These are phyloP conservation scores for Mycena haematopus DNA, from an alignment of 768 basidiomycete species.

Conservation along the genomic window DNA sequence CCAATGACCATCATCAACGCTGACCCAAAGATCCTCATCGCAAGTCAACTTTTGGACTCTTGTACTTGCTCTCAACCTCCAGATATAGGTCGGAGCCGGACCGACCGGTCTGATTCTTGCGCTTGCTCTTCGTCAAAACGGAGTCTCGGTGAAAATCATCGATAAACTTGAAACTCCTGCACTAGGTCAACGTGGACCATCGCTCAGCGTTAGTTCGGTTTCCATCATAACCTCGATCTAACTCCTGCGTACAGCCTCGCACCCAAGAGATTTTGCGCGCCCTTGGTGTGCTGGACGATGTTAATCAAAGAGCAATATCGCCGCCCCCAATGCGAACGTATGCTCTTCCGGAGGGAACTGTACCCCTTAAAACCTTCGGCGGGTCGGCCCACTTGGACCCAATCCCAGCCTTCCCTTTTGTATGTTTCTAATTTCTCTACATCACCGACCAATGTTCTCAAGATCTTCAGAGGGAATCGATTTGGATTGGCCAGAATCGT, in stretches of 20 bases:
- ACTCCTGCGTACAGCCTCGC: constrained; percentile 27
- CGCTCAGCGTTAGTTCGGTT: constrained; percentile 5
- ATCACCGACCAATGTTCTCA: background rate
- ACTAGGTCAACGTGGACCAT: constrained; percentile 29
- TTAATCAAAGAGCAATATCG: constrained; percentile 9
- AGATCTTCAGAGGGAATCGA: constrained; percentile 12
- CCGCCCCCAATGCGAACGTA: constrained; percentile 20
- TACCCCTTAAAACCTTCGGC: constrained; percentile 8
- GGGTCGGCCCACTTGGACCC: constrained; percentile 19
- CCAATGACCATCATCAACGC: constrained; percentile 27
- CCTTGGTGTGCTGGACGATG: constrained; percentile 31
- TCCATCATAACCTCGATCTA: background rate
- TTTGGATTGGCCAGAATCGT: constrained; percentile 26
- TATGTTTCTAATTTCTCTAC: constrained; percentile 1
- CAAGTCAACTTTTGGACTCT: background rate
- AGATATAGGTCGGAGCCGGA: constrained; percentile 15
- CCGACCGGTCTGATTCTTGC: constrained; percentile 27
- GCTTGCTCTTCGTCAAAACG: constrained; percentile 32
- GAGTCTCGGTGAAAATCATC: constrained; percentile 44
- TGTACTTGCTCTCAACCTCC: background rate
- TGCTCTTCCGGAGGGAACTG: constrained; percentile 13
- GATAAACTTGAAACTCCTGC: constrained; percentile 37
- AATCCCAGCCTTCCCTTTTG: constrained; percentile 32
- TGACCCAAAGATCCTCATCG: background rate
- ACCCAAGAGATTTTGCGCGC: constrained; percentile 35